phyloP scores from a whole-genome alignment of 2,329 filamentous ascomycete species.

The Pseudocercospora ulei region DNA sequence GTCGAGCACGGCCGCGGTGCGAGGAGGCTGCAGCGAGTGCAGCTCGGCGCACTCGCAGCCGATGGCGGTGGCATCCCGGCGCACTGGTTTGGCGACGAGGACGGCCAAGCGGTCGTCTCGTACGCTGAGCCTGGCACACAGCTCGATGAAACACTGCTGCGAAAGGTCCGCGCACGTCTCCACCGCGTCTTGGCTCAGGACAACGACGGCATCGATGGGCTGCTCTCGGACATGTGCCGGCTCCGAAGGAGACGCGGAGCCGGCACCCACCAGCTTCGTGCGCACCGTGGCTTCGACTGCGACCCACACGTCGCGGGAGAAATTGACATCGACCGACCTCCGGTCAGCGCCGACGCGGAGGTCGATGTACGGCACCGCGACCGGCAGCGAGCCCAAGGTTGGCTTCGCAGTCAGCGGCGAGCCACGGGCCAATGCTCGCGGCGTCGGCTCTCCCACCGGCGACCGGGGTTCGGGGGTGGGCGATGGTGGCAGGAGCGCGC shows the following conservation, averaged over 20 bases:
- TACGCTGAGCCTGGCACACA: conserved; percentile 15
- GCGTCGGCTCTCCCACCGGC: conserved; percentile 19
- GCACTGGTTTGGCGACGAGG: conserved; percentile 9
- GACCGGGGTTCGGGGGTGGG: conserved; percentile 9
- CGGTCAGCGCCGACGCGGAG: conserved; percentile 23
- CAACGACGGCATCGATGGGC: conserved; percentile 17
- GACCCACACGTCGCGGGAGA: conserved; percentile 28
- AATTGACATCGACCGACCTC: conserved; percentile 24
- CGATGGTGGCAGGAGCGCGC: conserved; percentile 15
- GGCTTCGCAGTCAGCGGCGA: neutral
- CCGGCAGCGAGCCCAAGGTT: conserved; percentile 1
- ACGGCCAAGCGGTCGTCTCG: conserved; percentile 16
- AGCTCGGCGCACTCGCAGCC: conserved; percentile 15
- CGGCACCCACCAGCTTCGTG: conserved; percentile 16
- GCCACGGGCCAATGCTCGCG: conserved; percentile 15
- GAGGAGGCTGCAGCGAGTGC: conserved; percentile 16
- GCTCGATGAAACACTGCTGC: conserved; percentile 18
- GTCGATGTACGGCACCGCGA: conserved; percentile 26
- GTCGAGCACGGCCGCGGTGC: conserved; percentile 15
- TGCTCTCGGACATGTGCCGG: neutral
- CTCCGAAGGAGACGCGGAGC: neutral
- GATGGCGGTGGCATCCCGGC: conserved; percentile 8
- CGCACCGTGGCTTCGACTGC: conserved; percentile 27
- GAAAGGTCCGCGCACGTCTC: conserved; percentile 1
- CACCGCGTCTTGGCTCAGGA: conserved; percentile 15